These are phyloP conservation scores for Chiua sp. DNA, from an alignment of 1,284 basidiomycete genomes.

Conservation along the genomic window DNA sequence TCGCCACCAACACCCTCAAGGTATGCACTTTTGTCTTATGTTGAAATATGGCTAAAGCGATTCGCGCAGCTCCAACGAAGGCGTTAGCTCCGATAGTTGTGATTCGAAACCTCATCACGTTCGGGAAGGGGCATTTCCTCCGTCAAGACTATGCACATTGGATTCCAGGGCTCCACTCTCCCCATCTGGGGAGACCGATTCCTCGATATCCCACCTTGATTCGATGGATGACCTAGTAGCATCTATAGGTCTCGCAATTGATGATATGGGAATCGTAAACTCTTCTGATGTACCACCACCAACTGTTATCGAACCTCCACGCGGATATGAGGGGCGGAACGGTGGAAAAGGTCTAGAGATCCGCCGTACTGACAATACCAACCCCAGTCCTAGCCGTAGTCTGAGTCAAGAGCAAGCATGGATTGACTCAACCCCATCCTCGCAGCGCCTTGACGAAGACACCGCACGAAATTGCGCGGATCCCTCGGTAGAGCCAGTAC, in stretches of 20 bases:
- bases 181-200: slow-evolving; percentile 14
- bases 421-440: slow-evolving; percentile 12
- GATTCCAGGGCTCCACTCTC: slow-evolving; percentile 32
- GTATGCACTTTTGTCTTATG: slow-evolving; percentile 20
- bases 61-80: slow-evolving; percentile 24
- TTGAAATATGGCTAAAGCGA: not conserved
- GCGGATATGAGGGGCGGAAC: slow-evolving; percentile 32
- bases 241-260: slow-evolving; percentile 40
- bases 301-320: slow-evolving; percentile 44
- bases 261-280: slow-evolving; percentile 42
- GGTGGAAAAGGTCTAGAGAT: slow-evolving; percentile 35
- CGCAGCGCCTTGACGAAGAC: slow-evolving; percentile 31
- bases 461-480: slow-evolving; percentile 20
- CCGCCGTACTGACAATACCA: slow-evolving; percentile 33
- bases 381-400: slow-evolving; percentile 5
- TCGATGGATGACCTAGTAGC: slow-evolving; percentile 42
- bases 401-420: slow-evolving; percentile 19
- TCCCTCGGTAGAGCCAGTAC: slow-evolving; percentile 28
- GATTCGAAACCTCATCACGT: slow-evolving; percentile 49
- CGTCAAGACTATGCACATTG: slow-evolving; percentile 48
- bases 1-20: slow-evolving; percentile 19
- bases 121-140: slow-evolving; percentile 72
- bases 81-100: slow-evolving; percentile 15
- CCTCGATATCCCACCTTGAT: slow-evolving; percentile 27
- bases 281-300: slow-evolving; percentile 42